Conservation (phyloP, 495 filamentous ascomycete genomes). For the Daldinia vernicosa region DNA sequence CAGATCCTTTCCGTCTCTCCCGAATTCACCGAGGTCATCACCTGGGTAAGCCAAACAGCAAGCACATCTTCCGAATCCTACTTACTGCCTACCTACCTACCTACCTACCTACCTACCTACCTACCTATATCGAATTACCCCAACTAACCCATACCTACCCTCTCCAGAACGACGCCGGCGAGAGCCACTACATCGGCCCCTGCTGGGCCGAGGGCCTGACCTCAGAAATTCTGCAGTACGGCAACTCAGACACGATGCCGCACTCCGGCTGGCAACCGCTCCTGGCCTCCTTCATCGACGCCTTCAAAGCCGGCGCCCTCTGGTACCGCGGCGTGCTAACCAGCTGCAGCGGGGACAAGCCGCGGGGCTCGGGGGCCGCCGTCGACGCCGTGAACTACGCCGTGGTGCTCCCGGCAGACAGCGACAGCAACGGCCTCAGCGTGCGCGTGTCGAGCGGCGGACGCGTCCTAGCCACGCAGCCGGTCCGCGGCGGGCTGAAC, state of each 20-base stretch:
- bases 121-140: background rate
- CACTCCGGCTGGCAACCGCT: conserved; percentile 40
- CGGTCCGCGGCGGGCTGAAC: conserved; percentile 10
- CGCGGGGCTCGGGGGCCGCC: conserved; percentile 22
- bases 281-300: conserved; percentile 37
- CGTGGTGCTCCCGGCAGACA: conserved; percentile 12
- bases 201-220: conserved; percentile 49
- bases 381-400: conserved; percentile 32
- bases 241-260: conserved; percentile 41
- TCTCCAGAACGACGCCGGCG: conserved; percentile 51
- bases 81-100: too few relatives aligned
- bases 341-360: conserved; percentile 14
- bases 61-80: background rate
- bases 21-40: conserved; percentile 48
- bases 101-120: too few relatives aligned
- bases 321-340: conserved; percentile 26
- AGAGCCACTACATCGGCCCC: conserved; percentile 59
- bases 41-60: conserved; percentile 48
- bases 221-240: conserved; percentile 39
- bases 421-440: background rate
- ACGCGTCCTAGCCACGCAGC: conserved; percentile 14
- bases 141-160: conserved; percentile 10
- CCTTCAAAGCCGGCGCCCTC: conserved; percentile 35
- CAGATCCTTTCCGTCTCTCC: conserved; percentile 46
- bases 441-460: conserved; percentile 30